These are phyloP conservation scores for Xylaria polymorpha DNA, from an alignment of 2,329 filamentous ascomycete genomes.

Conservation along the genomic window DNA sequence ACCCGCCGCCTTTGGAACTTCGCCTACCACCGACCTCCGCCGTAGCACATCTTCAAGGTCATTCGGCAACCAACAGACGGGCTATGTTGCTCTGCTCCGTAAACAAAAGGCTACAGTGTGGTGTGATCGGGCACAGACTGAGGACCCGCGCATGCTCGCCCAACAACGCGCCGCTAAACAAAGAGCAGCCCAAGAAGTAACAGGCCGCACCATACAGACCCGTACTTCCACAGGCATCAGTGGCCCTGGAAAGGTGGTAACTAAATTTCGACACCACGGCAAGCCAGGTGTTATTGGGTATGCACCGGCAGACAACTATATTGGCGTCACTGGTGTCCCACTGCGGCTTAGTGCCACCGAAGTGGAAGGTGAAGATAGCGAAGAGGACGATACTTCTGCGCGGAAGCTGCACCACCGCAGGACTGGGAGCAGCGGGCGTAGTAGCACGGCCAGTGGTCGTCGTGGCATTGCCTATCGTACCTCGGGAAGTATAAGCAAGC, in stretches of 20 bases:
- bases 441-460: constrained; percentile 69
- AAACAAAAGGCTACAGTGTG: constrained; percentile 98
- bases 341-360: constrained; percentile 95
- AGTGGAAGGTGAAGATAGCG: constrained; percentile 87
- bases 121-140: constrained; percentile 93
- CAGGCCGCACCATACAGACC: constrained; percentile 65
- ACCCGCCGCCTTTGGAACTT: constrained; percentile 67
- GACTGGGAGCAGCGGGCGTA: constrained; percentile 80
- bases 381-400: constrained; percentile 71
- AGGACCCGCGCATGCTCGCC: constrained; percentile 85
- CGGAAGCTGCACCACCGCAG: constrained; percentile 72
- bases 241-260: constrained; percentile 73
- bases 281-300: constrained; percentile 84
- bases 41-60: constrained; percentile 87
- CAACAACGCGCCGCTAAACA: constrained; percentile 89
- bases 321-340: constrained; percentile 81
- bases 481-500: constrained; percentile 60
- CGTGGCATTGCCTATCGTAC: constrained; percentile 62
- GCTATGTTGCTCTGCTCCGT: constrained; percentile 94
- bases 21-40: constrained; percentile 69
- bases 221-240: constrained; percentile 73
- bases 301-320: constrained; percentile 79
- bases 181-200: constrained; percentile 85
- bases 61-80: constrained; percentile 68
- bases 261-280: constrained; percentile 90